A percentile compares a stretch with the other conserved stretches of the same genome.
These are phyloP conservation scores for Inga leiocalycina DNA, from an alignment of 306 rosid species.

Conservation along the genomic window DNA sequence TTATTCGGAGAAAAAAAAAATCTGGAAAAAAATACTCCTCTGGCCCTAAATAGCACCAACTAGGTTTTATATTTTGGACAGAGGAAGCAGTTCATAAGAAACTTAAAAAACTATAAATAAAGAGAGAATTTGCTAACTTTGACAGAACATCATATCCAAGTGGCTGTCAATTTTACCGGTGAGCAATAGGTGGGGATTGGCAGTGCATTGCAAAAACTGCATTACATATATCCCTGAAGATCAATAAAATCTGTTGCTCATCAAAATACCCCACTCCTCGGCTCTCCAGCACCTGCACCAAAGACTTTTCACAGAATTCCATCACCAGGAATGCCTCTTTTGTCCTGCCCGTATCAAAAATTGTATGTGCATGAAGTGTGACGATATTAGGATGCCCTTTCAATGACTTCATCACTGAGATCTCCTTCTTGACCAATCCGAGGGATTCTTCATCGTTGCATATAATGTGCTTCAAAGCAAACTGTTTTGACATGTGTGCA, in stretches of 20 bases:
- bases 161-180: slow-evolving; percentile 59
- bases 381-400: slow-evolving; percentile 89
- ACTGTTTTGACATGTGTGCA: slow-evolving; percentile 74
- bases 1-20: too few relatives aligned
- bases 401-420: slow-evolving; percentile 76
- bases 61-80: too few relatives aligned
- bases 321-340: slow-evolving; percentile 92
- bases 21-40: too few relatives aligned
- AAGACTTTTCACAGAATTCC: slow-evolving; percentile 91
- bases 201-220: slow-evolving; percentile 95
- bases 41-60: too few relatives aligned
- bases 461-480: slow-evolving; percentile 92
- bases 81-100: background rate
- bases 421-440: slow-evolving; percentile 78
- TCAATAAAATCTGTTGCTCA: slow-evolving; percentile 73
- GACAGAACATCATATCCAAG: slow-evolving; percentile 14
- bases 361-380: slow-evolving; percentile 74
- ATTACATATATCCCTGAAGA: slow-evolving; percentile 90
- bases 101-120: background rate
- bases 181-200: slow-evolving; percentile 89
- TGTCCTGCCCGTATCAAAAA: slow-evolving; percentile 87
- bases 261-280: slow-evolving; percentile 85
- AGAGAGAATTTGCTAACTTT: background rate
- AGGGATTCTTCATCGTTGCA: slow-evolving; percentile 88
- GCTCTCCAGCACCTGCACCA: slow-evolving; percentile 85